Evolutionary conservation across 768 basidiomycete genomes (phyloP).

Genomic region (Mycena kentingensis): DNA sequence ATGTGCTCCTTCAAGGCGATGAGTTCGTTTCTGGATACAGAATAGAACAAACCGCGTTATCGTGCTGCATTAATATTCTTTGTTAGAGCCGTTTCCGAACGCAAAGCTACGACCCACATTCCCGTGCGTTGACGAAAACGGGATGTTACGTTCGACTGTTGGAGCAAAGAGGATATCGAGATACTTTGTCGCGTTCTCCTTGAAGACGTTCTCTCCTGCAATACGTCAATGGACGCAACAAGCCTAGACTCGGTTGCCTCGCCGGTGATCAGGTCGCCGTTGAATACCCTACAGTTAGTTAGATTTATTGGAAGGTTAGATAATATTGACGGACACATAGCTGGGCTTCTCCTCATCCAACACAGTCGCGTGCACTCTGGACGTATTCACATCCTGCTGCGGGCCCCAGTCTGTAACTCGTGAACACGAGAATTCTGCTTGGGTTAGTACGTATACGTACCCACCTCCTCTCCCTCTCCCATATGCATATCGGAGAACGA

Average conservation of each 20-base stretch:
- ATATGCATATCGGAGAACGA: constrained; percentile 22
- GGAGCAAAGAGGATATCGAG: constrained; percentile 8
- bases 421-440: neutral
- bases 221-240: neutral
- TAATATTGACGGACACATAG: constrained; percentile 5
- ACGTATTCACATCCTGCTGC: constrained; percentile 15
- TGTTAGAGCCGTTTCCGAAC: neutral
- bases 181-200: constrained; percentile 7
- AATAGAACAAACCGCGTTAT: constrained; percentile 14
- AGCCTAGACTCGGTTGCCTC: neutral
- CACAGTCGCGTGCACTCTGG: constrained; percentile 12
- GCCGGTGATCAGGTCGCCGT: constrained; percentile 16
- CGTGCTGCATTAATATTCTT: constrained; percentile 13
- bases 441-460: neutral
- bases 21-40: neutral
- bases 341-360: constrained; percentile 17
- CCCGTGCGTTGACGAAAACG: constrained; percentile 11
- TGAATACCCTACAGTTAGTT: constrained; percentile 3
- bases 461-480: constrained; percentile 7
- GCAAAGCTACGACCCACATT: neutral
- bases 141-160: constrained; percentile 5
- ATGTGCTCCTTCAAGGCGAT: constrained; percentile 11
- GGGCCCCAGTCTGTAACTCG: neutral
- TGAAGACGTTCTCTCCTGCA: constrained; percentile 5
- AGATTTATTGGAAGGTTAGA: neutral